phyloP scores from a whole-genome alignment of 2,329 filamentous ascomycete genomes.

The Ascochyta viciae-villosae region DNA sequence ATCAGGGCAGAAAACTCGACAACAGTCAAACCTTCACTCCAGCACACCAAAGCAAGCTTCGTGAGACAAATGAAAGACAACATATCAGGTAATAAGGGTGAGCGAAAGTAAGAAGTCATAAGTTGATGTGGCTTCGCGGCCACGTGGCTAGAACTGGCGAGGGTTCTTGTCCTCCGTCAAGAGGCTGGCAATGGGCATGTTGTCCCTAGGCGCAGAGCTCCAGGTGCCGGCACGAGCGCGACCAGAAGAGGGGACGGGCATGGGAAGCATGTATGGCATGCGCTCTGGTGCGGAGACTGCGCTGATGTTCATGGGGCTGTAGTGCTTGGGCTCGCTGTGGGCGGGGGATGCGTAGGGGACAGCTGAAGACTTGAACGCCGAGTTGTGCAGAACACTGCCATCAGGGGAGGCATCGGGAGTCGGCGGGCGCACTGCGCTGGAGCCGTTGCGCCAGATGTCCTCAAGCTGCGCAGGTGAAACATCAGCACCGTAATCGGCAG shows the following conservation, averaged over 20 bases:
- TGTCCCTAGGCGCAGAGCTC: constrained; percentile 46
- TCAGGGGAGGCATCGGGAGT: constrained; percentile 51
- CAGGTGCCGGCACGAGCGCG: constrained; percentile 45
- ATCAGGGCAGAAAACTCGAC: not conserved
- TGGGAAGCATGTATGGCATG: constrained; percentile 46
- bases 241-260: constrained; percentile 45
- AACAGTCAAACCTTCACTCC: constrained; percentile 7
- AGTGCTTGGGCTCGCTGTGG: constrained; percentile 41
- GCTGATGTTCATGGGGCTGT: constrained; percentile 42
- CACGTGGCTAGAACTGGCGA: constrained; percentile 11
- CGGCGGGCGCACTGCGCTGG: constrained; percentile 43
- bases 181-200: constrained; percentile 50
- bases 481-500: constrained; percentile 72
- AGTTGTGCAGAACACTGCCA: constrained; percentile 47
- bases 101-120: constrained; percentile 26
- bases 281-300: constrained; percentile 44
- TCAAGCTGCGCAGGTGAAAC: constrained; percentile 70
- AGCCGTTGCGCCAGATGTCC: constrained; percentile 66
- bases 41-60: not conserved
- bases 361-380: constrained; percentile 37
- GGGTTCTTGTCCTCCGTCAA: constrained; percentile 49
- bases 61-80: not conserved
- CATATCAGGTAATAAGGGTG: constrained; percentile 11
- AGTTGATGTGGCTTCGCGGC: not conserved
- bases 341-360: constrained; percentile 44